phyloP scores from a whole-genome alignment of 164 flowering plant species.

The Houttuynia cordata region DNA sequence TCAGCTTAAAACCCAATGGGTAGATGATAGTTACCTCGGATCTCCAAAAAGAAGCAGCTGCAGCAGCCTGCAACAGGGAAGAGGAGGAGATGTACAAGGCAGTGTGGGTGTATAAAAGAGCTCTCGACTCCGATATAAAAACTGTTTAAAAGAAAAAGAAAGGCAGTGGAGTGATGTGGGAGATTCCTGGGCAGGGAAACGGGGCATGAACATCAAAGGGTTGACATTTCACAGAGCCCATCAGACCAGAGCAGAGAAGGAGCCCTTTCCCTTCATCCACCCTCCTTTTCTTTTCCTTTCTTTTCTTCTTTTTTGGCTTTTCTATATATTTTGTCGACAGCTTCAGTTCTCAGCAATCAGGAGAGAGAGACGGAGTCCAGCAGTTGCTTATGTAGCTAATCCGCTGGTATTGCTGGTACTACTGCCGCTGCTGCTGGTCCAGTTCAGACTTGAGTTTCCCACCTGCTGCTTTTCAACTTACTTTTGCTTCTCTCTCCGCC shows the following conservation, averaged over 20 bases:
- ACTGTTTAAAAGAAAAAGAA: not conserved
- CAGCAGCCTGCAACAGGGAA: too few species aligned
- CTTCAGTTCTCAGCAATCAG: not conserved
- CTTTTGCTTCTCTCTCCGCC: not conserved
- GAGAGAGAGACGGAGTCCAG: not conserved
- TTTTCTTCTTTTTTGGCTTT: not conserved
- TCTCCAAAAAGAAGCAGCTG: not conserved
- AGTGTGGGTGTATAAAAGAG: too few species aligned
- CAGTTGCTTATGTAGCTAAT: too few species aligned
- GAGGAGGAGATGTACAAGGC: not conserved
- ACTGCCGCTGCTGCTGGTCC: not conserved
- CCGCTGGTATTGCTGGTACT: too few species aligned
- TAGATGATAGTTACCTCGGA: not conserved
- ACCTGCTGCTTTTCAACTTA: not conserved
- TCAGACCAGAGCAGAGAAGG: too few species aligned
- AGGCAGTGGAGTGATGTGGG: not conserved
- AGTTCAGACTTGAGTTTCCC: not conserved
- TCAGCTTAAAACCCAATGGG: not conserved
- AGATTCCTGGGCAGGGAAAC: not conserved
- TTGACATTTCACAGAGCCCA: too few species aligned
- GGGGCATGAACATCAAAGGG: too few species aligned
- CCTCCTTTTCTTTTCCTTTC: not conserved
- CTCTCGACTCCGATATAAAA: too few species aligned
- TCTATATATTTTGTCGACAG: too few species aligned
- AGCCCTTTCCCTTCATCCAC: not conserved